Base-by-base conservation (phyloP, 1,139 yeast genomes). In the Yamadazyma triangularis region DNA sequence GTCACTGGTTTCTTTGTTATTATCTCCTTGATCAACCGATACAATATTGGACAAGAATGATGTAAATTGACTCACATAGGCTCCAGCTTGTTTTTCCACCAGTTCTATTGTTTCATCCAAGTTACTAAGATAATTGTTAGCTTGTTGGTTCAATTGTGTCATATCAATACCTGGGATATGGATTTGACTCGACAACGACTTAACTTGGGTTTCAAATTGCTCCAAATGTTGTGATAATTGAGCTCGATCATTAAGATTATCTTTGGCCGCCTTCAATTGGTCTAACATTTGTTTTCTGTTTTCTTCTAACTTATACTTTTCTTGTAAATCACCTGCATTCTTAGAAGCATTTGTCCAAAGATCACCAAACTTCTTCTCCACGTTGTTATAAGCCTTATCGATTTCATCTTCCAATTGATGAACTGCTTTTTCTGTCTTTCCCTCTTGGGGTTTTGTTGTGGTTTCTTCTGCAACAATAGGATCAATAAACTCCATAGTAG, bases 61-160 rank as follows among this genome's bases (percentile, higher is more conserved):
- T 3, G 88, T 73, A 35, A 83, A 61, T 47, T 70, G 75, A 26
- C 64, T 54, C 10, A 79, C 74, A 40, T 77, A 78, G 20, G 66
- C 65, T 0, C 81, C 75, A 0, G 91, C 87, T 27, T 65, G 64
- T 36, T 70, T 70, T 48, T 81, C 94, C 7, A 84, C 74, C 33
- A 64, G 64, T 44, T 81, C 94, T 30, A 85, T 62, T 40, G 76
- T 83, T 15, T 73, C 64, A 50, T 84, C 94, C 33, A 84, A 63
- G 5, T 69, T 65, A 45, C 83, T 89, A 36, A 84, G 63, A 30
- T 80, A 79, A 31, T 50, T 47, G 43, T 69, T 77, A 6, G 89
- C 84, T 39, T 69, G 72, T 2, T 32, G 28, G 27, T 48, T 46
- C 22, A 58, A 36, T 25, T 41, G 41, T 23, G 48, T 43, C 8